Conservation (phyloP, 345 rosid species). For the Noccaea caerulescens region DNA sequence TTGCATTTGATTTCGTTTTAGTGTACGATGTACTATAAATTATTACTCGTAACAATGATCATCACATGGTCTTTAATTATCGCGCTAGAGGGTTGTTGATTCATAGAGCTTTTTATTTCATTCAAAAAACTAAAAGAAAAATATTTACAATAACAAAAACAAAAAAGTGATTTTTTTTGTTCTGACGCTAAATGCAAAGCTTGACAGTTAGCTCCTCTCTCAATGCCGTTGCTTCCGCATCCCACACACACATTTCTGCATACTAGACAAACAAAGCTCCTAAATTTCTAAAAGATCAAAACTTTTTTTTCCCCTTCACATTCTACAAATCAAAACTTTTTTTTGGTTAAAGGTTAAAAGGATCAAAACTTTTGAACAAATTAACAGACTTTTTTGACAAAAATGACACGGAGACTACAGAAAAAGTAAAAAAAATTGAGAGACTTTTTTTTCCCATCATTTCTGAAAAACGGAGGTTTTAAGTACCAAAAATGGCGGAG, state of each 20-base stretch:
- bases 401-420: not conserved
- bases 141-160: not conserved
- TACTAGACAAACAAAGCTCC: slow-evolving; percentile 1
- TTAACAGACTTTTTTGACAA: not conserved
- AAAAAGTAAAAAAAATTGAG: not conserved
- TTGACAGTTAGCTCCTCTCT: slow-evolving; percentile 18
- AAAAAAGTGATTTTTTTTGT: slow-evolving; percentile 30
- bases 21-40: not conserved
- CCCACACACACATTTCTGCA: slow-evolving; percentile 30
- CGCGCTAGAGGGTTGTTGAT: not conserved
- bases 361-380: not conserved
- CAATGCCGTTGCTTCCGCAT: slow-evolving; percentile 39
- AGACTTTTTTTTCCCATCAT: not conserved
- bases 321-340: slow-evolving; percentile 3
- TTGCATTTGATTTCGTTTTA: not conserved
- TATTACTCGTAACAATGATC: not conserved
- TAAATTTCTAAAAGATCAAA: slow-evolving; percentile 29
- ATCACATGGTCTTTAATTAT: not conserved
- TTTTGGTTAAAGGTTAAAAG: not conserved
- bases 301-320: slow-evolving; percentile 1
- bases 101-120: not conserved
- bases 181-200: slow-evolving; percentile 33
- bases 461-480: slow-evolving; percentile 15
- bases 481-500: slow-evolving; percentile 41
- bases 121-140: not conserved